phyloP scores from a whole-genome alignment of 2,329 filamentous ascomycete genomes.

The Colletotrichum truncatum region DNA sequence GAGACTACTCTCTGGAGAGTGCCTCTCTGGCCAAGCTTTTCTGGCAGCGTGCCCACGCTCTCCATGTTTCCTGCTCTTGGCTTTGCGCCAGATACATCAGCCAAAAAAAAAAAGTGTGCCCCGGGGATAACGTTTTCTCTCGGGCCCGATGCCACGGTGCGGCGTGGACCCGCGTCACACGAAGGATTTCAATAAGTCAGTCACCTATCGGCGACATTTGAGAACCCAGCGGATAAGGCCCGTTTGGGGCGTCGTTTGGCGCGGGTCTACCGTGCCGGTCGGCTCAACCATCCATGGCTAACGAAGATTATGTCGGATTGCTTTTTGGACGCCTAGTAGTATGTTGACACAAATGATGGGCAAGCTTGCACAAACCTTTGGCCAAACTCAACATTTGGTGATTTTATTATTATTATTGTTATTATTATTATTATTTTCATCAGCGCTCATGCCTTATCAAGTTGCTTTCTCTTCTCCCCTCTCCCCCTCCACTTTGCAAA shows the following conservation, averaged over 20 bases:
- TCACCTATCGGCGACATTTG: not conserved
- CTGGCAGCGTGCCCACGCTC: not conserved
- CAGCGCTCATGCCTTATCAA: no score
- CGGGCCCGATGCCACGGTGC: not conserved
- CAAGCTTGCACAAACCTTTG: not conserved
- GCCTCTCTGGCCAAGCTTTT: not conserved
- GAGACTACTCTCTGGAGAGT: not conserved
- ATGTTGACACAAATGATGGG: not conserved
- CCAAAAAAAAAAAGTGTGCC: not conserved
- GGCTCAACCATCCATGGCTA: not conserved
- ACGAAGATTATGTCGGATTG: not conserved
- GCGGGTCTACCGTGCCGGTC: not conserved
- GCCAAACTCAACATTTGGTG: no score
- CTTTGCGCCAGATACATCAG: no score
- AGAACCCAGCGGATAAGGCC: not conserved
- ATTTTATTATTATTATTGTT: no score
- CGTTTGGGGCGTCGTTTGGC: not conserved
- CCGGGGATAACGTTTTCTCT: conserved; percentile 1
- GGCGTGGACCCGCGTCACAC: not conserved
- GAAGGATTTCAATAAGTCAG: not conserved
- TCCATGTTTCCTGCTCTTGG: no score
- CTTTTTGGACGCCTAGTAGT: not conserved
- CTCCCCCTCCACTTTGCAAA: no score
- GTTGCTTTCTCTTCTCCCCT: no score
- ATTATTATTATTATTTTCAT: no score